Evolutionary conservation across 2,329 filamentous ascomycete genomes (phyloP).

Genomic region (Fusarium pseudonygamai): DNA sequence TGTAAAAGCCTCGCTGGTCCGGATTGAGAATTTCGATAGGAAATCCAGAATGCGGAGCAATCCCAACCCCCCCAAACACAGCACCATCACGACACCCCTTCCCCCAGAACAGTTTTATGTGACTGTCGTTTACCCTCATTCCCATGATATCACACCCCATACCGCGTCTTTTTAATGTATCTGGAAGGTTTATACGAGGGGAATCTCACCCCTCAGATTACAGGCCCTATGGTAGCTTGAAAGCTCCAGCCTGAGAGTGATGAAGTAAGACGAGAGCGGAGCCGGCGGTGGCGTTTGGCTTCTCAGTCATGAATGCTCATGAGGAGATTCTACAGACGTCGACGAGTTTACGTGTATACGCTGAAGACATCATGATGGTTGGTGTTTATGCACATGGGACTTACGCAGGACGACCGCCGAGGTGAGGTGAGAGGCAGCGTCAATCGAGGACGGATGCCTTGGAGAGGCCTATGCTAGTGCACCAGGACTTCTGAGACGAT

Average conservation of each 20-base stretch:
- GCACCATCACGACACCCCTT: slow-evolving; percentile 38
- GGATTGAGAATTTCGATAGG: slow-evolving; percentile 17
- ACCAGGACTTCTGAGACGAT: slow-evolving; percentile 38
- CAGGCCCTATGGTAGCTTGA: slow-evolving; percentile 71
- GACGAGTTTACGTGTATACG: slow-evolving; percentile 35
- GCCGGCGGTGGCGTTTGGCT: slow-evolving; percentile 34
- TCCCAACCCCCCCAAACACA: slow-evolving; percentile 35
- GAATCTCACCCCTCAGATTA: slow-evolving; percentile 39
- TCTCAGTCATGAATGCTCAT: slow-evolving; percentile 25
- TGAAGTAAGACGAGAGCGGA: slow-evolving; percentile 38
- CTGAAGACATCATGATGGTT: slow-evolving; percentile 38
- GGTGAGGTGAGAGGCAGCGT: slow-evolving; percentile 33
- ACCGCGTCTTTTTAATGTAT: slow-evolving; percentile 49
- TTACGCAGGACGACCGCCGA: slow-evolving; percentile 33
- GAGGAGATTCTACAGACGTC: slow-evolving; percentile 30
- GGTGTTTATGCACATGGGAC: slow-evolving; percentile 39
- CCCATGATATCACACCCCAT: slow-evolving; percentile 47
- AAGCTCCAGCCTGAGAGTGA: slow-evolving; percentile 67
- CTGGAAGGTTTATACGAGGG: slow-evolving; percentile 51
- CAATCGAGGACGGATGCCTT: slow-evolving; percentile 27
- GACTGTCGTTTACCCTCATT: slow-evolving; percentile 37
- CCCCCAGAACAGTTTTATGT: slow-evolving; percentile 38
- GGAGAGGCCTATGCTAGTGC: slow-evolving; percentile 44
- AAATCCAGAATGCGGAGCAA: slow-evolving; percentile 31
- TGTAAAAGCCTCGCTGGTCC: slow-evolving; percentile 55